Evolutionary conservation across 2,329 filamentous ascomycete genomes (phyloP), one percentile per base, ranked within the genome.

Genomic region (Sporothrix dimorphospora): DNA sequence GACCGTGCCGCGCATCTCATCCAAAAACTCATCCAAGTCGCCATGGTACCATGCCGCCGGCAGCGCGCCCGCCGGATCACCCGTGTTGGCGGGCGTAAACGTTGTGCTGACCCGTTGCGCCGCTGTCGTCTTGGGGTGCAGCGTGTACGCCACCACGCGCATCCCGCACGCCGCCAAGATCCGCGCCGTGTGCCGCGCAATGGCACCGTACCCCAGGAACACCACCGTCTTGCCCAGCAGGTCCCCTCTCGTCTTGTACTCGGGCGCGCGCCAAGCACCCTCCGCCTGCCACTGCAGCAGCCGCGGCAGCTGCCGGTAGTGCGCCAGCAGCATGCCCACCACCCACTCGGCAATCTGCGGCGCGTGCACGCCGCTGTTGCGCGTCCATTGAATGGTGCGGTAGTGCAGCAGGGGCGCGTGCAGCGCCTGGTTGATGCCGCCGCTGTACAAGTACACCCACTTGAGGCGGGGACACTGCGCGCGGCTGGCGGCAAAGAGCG

Each of bases 141-240:
- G 89, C 0, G 92, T 94, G 82, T 91, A 94, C 0, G 92, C 92
- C 77, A 94, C 84, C 0, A 95, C 87, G 30, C 88, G 84, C 86
- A 93, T 90, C n/a, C 92, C 92, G 76, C 93, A 80, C 3, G 90
- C 90, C 16, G 83, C 83, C 12, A 87, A 86, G 3, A 92, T 85
- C 11, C 85, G 83, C 3, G 85, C 86, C 7, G 81, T 81, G 71
- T 88, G 86, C 0, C 86, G 81, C 5, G 86, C 86, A 71, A 88
- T 87, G 65, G 81, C 81, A 12, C 86, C 86, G 73, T 88, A 88
- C 4, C 86, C 86, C 2, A 88, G 79, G n/a, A 88, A 71, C 0
- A 30, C 70, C 5, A 71, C 40, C 2, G 30, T 67, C 49, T 67
- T 67, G 47, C 70, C 70, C 21, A 71, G 61, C 21, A 71, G 59